phyloP scores from a whole-genome alignment of 2,329 filamentous ascomycete genomes.

The Alternaria brassicae region DNA sequence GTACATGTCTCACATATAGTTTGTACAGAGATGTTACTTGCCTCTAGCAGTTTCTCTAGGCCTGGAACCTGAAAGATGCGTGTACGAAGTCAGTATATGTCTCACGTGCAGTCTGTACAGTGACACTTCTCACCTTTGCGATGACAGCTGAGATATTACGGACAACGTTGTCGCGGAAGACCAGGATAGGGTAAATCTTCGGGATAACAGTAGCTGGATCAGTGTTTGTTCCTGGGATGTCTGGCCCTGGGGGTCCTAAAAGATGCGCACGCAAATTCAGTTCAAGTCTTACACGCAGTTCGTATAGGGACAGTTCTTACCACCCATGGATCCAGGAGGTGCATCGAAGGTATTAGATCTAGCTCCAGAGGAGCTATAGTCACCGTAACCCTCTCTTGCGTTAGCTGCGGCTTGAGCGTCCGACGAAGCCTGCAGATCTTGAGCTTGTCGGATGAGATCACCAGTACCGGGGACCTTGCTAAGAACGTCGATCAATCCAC shows the following conservation, averaged over 20 bases:
- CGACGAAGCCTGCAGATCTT: conserved; percentile 55
- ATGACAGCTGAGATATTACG: conserved; percentile 84
- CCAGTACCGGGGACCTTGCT: conserved; percentile 72
- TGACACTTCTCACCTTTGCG: no score
- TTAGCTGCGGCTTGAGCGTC: conserved; percentile 57
- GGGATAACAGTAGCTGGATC: conserved; percentile 62
- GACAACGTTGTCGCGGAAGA: conserved; percentile 93
- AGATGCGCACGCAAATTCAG: neutral
- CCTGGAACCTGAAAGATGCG: no score
- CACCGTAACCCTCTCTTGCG: conserved; percentile 51
- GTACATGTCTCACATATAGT: no score
- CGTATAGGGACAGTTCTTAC: neutral
- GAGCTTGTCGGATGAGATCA: conserved; percentile 56
- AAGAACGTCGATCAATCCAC: conserved; percentile 71
- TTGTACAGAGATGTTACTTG: no score
- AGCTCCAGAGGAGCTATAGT: conserved; percentile 50
- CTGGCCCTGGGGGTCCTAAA: conserved; percentile 52
- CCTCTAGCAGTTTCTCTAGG: conserved; percentile 87
- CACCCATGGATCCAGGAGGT: conserved; percentile 54
- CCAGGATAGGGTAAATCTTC: conserved; percentile 91
- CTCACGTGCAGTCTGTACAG: no score
- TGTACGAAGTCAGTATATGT: no score
- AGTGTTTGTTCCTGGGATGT: conserved; percentile 79
- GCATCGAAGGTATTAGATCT: conserved; percentile 48
- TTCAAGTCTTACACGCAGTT: neutral